Evolutionary conservation across 495 filamentous ascomycete genomes (phyloP).

Genomic region (Xylaria flabelliformis): DNA sequence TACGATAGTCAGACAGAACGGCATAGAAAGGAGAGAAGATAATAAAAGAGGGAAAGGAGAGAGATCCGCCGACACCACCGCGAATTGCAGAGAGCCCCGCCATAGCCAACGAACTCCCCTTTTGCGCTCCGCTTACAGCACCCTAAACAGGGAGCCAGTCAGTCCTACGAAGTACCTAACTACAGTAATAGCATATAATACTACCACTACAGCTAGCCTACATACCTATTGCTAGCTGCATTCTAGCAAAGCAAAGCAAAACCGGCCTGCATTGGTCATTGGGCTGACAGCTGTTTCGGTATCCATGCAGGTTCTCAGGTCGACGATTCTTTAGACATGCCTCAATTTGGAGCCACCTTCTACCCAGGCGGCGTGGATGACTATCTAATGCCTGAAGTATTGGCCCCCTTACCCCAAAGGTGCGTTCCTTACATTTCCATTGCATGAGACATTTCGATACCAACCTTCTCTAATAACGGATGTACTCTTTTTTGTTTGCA

Average conservation of each 20-base stretch:
- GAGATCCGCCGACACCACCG: slow-evolving; percentile 7
- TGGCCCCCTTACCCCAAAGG: slow-evolving; percentile 85
- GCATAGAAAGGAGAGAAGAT: not conserved
- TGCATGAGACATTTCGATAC: slow-evolving; percentile 29
- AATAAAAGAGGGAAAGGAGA: not conserved
- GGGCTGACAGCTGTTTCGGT: slow-evolving; percentile 42
- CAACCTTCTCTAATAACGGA: slow-evolving; percentile 16
- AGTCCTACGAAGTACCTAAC: slow-evolving; percentile 21
- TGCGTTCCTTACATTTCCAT: slow-evolving; percentile 50
- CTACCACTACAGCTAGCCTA: slow-evolving; percentile 13
- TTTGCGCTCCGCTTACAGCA: slow-evolving; percentile 20
- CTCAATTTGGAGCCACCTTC: slow-evolving; percentile 80
- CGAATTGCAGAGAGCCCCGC: slow-evolving; percentile 19
- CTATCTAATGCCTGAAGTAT: slow-evolving; percentile 74
- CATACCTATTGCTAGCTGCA: slow-evolving; percentile 17
- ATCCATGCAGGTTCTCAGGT: slow-evolving; percentile 51
- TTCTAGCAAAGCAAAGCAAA: slow-evolving; percentile 13
- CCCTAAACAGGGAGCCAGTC: slow-evolving; percentile 7
- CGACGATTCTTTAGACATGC: slow-evolving; percentile 53
- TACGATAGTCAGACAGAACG: not conserved
- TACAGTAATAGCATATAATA: slow-evolving; percentile 5
- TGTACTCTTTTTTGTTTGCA: slow-evolving; percentile 26
- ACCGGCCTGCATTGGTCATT: slow-evolving; percentile 17
- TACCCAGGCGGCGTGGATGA: slow-evolving; percentile 89
- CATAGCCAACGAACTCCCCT: slow-evolving; percentile 13